Evolutionary conservation across 1,284 basidiomycete genomes (phyloP), one percentile per base, ranked within the genome.

Genomic region (Rhodotorula sp.): DNA sequence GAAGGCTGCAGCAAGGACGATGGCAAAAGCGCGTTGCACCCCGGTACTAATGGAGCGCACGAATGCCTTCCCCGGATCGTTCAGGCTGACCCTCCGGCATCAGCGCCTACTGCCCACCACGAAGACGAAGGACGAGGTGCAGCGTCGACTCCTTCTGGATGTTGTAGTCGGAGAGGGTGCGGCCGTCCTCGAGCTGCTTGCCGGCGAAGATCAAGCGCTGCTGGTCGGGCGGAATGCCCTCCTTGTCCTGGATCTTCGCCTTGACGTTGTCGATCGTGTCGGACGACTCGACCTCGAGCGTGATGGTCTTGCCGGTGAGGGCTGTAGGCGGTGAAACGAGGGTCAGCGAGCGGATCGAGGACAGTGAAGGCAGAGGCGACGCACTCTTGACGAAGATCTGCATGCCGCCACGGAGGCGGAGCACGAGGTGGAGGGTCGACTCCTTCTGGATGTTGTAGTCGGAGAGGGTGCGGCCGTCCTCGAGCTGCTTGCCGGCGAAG

Each of bases 361-460:
- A 49, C 10, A 23, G 41, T 45, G n/a, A 12, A 13, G 34, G 61
- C 44, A 17, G 16, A 41, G 16, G 49, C 57, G 25, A 12, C 50
- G 23, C 21, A 46, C 54, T 75, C 85, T 95, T 95, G 73, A 95
- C 92, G 84, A 95, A 95, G 82, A 95, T 94, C 84, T 94, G 93
- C 93, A 95, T 80, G 76, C 96, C 95, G 79, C 96, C 93, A 84
- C 93, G 92, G 78, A 97, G 91, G 86, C 94, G 92, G 82, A 97
- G 91, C 76, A 97, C 94, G 77, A 97, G 86, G 85, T 98, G 96
- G 77, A 98, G 90, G 45, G 96, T 98, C 23, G 92, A 94, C 85
- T 98, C 95, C 87, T 98, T 98, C 87, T 98, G 96, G 84, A 97
- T 96, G 86, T 96, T 96, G 86, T 96, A 96, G 85, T 96, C 93